These are phyloP conservation scores for Trametopsis cervina DNA, from an alignment of 768 basidiomycete genomes.

Conservation along the genomic window DNA sequence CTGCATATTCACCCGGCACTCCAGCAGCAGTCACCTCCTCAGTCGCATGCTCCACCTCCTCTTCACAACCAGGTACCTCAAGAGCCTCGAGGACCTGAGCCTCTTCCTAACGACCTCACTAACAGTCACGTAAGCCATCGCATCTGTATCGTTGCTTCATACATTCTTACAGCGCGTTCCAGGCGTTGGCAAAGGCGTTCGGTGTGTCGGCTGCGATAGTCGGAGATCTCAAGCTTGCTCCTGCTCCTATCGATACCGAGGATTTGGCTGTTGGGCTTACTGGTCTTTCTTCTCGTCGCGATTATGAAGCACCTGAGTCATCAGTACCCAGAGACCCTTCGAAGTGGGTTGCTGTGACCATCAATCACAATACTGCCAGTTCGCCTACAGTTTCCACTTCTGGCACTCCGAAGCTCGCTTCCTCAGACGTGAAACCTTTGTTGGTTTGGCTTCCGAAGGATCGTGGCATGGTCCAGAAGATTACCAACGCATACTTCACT, in stretches of 20 bases:
- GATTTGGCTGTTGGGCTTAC: constrained; percentile 73
- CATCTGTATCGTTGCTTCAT: neutral
- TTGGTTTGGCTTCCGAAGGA: constrained; percentile 74
- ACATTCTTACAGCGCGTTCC: neutral
- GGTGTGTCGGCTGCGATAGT: constrained; percentile 72
- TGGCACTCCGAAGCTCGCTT: constrained; percentile 3
- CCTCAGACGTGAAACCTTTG: constrained; percentile 28
- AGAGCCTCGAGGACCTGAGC: constrained; percentile 68
- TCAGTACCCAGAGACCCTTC: constrained; percentile 50
- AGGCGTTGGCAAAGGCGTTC: constrained; percentile 72
- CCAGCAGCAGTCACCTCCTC: constrained; percentile 39
- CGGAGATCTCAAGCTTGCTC: constrained; percentile 49
- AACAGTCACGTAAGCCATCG: constrained; percentile 40
- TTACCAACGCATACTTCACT: constrained; percentile 67
- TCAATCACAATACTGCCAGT: constrained; percentile 37
- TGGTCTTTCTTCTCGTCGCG: constrained; percentile 64
- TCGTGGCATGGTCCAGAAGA: constrained; percentile 51
- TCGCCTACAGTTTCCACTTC: constrained; percentile 17
- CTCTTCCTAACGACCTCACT: constrained; percentile 74
- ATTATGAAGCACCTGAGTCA: constrained; percentile 48
- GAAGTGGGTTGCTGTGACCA: constrained; percentile 52
- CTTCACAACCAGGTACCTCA: constrained; percentile 21
- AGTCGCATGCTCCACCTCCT: constrained; percentile 25
- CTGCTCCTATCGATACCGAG: constrained; percentile 47
- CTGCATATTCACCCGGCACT: constrained; percentile 59